Percentiles rank a stretch among this genome's conserved stretches.
Evolutionary conservation across 31 red algal species (phyloP).

Genomic region (Odonthalia washingtoniensis): DNA sequence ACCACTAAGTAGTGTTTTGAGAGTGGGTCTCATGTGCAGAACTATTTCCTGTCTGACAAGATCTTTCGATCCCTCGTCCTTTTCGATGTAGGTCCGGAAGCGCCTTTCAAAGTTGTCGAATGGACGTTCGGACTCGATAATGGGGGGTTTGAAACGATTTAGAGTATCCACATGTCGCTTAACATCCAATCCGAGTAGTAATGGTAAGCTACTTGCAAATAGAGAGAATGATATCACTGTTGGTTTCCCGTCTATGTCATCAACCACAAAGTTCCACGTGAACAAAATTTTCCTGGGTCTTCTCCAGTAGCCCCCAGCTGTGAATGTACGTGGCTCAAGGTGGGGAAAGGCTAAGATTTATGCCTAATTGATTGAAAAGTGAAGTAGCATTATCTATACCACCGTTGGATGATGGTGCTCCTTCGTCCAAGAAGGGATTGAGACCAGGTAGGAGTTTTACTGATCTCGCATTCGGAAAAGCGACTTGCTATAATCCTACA

Average conservation of each 20-base stretch:
- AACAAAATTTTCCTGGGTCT: background rate
- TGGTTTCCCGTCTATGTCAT: background rate
- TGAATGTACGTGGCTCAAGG: background rate
- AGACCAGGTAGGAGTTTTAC: background rate
- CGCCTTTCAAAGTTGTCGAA: background rate
- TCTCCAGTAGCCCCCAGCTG: background rate
- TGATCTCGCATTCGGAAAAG: background rate
- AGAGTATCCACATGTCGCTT: background rate
- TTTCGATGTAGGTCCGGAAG: constrained; percentile 6
- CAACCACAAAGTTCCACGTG: constrained; percentile 3
- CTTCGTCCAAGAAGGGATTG: background rate
- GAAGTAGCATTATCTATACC: background rate
- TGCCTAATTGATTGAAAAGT: background rate
- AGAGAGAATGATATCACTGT: background rate
- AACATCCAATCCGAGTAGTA: background rate
- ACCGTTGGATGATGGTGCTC: background rate
- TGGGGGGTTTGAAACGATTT: constrained; percentile 1
- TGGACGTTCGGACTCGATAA: background rate
- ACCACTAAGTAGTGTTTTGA: background rate
- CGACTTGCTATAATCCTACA: too few relatives aligned
- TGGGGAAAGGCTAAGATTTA: background rate
- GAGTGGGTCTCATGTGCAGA: background rate
- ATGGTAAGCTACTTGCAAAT: background rate
- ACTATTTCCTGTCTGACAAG: background rate
- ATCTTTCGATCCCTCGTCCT: constrained; percentile 4